Base-by-base conservation (phyloP, 805 yeast genomes). In the Spathaspora arborariae region DNA sequence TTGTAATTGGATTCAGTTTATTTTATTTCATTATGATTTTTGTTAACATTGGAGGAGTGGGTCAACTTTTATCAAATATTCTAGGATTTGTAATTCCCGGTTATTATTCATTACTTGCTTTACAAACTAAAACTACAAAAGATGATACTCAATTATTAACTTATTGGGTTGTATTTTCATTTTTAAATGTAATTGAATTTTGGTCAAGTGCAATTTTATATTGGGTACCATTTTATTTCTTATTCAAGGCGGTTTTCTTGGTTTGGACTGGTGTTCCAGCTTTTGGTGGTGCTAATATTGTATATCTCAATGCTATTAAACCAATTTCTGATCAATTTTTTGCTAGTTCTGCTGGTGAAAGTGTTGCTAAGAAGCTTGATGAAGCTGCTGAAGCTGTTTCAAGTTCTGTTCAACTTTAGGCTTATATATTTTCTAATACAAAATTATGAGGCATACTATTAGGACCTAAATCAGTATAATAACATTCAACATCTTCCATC, bases 81-180 rank as follows among this genome's bases (percentile, higher is more conserved):
- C 95, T 95, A 15, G 96, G 97, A 1, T 88, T 94, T 56, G 88
- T 80, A 36, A 65, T 90, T 51, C 99, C 99, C 40, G 92, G 94
- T 45, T 92, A 91, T 74, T 82, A 78, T 62, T 92, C 98, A 7
- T 74, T 94, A 51, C 64, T 80, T 52, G 98, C 99, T 19, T 75
- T 94, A 55, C 86, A 82, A 66, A 85, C 96, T 19, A 54, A 80
- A 8, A 61, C 78, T 15, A 69, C 82, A 37, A 68, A 72, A 38
- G 97, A 92, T 65, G 99, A 94, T 68, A 82, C 94, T 41, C 84
- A 85, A 65, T 80, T 88, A 64, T 79, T 94, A 62, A 88, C 97
- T 11, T 94, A 94, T 76, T 94, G 99, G 99, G 97, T 94, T 48
- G 96, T 94, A n/a, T 94, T 88, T 64, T 96, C 97, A 13, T 82